phyloP scores from a whole-genome alignment of 805 yeast species.

The Priceomyces haplophilus region DNA sequence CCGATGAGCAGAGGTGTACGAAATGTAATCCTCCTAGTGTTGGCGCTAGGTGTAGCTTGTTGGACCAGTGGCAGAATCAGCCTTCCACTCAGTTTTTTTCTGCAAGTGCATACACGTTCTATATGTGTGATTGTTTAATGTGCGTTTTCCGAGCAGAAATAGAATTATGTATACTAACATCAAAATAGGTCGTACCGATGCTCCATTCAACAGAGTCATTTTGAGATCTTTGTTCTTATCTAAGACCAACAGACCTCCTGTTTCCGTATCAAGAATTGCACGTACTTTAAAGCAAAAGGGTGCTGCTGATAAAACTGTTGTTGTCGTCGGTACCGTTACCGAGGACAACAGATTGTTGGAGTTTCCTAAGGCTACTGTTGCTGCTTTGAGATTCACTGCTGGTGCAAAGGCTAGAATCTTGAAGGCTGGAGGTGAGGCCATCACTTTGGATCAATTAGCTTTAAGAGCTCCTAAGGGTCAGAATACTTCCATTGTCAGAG shows the following conservation, averaged over 20 bases:
- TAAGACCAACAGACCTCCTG: constrained; percentile 99
- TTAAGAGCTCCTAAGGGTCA: constrained; percentile 99
- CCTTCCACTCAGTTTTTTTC: constrained; percentile 15
- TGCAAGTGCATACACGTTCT: constrained; percentile 32
- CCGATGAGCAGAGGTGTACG: constrained; percentile 3
- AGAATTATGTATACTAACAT: constrained; percentile 29
- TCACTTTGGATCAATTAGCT: constrained; percentile 99
- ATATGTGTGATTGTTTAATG: constrained; percentile 12
- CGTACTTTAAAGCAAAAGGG: constrained; percentile 79
- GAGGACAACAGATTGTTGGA: constrained; percentile 93
- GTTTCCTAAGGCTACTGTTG: constrained; percentile 96
- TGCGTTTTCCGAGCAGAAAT: constrained; percentile 48
- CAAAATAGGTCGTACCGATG: constrained; percentile 89
- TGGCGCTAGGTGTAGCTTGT: constrained; percentile 1
- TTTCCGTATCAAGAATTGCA: constrained; percentile 87
- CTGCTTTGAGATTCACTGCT: constrained; percentile 99
- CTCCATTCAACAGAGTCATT: constrained; percentile 97
- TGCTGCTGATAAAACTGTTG: constrained; percentile 87
- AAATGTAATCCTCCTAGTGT: constrained; percentile 2
- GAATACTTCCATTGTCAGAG: constrained; percentile 97
- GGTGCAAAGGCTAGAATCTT: constrained; percentile 96
- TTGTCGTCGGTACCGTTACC: constrained; percentile 99
- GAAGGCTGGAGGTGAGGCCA: constrained; percentile 99
- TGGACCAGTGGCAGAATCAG: constrained; percentile 1
- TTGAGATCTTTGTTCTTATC: constrained; percentile 93